A percentile compares a stretch with the other conserved stretches of the same genome.
Evolutionary conservation across 2,329 filamentous ascomycete species (phyloP).

Genomic region (Venturiaceae sp.): DNA sequence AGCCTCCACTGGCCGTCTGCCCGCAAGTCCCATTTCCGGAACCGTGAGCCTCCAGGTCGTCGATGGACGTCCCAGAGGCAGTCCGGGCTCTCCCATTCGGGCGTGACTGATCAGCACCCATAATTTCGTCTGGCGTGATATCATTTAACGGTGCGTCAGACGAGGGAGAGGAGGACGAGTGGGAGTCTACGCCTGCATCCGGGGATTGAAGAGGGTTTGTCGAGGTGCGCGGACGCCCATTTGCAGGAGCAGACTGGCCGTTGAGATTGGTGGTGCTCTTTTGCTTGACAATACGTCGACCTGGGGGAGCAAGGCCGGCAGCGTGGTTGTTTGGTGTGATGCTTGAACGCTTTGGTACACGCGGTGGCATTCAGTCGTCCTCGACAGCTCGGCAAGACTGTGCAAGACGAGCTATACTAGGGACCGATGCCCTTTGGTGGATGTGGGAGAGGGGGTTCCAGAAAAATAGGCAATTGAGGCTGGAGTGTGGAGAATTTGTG

Average conservation of each 20-base stretch:
- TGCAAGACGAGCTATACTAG: conserved; percentile 28
- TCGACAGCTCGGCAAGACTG: conserved; percentile 29
- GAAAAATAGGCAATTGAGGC: not conserved
- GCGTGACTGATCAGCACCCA: conserved; percentile 7
- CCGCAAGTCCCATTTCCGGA: not conserved
- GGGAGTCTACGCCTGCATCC: conserved; percentile 2
- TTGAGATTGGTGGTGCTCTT: conserved; percentile 35
- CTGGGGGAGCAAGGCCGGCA: conserved; percentile 71
- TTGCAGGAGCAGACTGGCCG: conserved; percentile 30
- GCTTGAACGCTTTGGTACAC: conserved; percentile 29
- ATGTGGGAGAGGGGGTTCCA: not conserved
- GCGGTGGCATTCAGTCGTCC: conserved; percentile 35
- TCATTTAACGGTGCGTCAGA: conserved; percentile 1
- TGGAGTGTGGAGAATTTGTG: not conserved
- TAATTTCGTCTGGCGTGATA: conserved; percentile 10
- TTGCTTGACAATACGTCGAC: conserved; percentile 49
- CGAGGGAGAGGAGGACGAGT: not conserved
- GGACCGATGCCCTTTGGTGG: not conserved
- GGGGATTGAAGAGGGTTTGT: not conserved
- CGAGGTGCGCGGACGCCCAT: conserved; percentile 3
- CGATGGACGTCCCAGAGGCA: conserved; percentile 32
- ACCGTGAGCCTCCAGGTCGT: conserved; percentile 21
- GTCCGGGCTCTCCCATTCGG: conserved; percentile 24
- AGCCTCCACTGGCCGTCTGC: not conserved
- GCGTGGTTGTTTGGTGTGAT: conserved; percentile 57